Base-by-base conservation (phyloP, 768 basidiomycete genomes). In the Rhizopogon salebrosus region DNA sequence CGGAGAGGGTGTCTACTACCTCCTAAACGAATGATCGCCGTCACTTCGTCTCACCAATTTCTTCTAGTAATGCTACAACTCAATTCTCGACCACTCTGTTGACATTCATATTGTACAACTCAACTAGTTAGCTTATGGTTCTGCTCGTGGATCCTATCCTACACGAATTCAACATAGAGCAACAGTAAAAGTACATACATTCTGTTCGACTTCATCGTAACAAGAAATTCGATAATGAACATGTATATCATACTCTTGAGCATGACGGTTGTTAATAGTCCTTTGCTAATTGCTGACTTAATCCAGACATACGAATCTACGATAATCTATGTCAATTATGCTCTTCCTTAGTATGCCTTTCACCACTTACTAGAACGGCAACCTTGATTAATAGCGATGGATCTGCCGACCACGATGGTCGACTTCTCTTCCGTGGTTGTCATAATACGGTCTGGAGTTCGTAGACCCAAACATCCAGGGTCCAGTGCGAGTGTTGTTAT, bases 391-490 rank as follows among this genome's bases (percentile, higher is more conserved):
- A 10, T 23, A 46, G 31, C 31, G 45, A 3, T 34, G 31, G 9
- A 46, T 34, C 9, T 0, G 26, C 16, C 64, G 55, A 35, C 64
- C 64, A 23, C 13, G 62, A 22, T 54, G 52, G 45, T 66, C 64
- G 11, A 66, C n/a, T 27, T 67, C 64, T 40, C 65, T 61, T 2
- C 65, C 65, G 10, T 66, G 62, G 22, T 59, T 54, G 9, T 67
- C 65, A 11, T 57, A 34, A 26, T 42, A 66, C 20, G 55, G 53
- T 34, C 38, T 14, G 24, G 64, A 48, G 3, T 64, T 60, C 1
- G 49, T 54, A 1, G 61, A 6, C 22, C 64, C 64, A 46, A 63
- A 55, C 52, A 51, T 55, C 61, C 43, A 62, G 1, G 61, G 61
- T 0, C 63, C 64, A 1, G 43, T n/a, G 38, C 61, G 65, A 26